Evolutionary conservation across 2,329 filamentous ascomycete species (phyloP).

Genomic region (Drechslerella dactyloides): DNA sequence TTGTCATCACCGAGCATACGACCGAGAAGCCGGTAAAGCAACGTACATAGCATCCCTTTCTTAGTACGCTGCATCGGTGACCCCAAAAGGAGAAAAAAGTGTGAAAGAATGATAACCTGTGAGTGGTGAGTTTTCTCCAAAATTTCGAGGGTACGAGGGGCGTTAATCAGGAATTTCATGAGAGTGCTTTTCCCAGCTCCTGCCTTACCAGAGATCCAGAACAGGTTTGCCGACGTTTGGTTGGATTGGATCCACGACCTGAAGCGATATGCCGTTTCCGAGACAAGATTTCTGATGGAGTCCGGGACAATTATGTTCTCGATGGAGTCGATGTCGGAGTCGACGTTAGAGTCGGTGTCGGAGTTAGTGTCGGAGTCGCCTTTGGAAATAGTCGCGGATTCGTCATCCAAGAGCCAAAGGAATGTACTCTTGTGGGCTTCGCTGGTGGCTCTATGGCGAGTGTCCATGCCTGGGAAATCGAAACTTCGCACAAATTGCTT

Average conservation of each 20-base stretch:
- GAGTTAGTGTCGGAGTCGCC: not conserved
- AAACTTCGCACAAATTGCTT: not conserved
- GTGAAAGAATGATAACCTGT: not conserved
- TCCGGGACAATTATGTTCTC: not conserved
- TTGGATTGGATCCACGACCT: not conserved
- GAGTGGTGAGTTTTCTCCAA: not conserved
- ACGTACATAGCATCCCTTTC: slow-evolving; percentile 2
- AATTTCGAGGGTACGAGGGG: not conserved
- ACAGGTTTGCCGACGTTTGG: slow-evolving; percentile 2
- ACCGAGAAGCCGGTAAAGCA: not conserved
- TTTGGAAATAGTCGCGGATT: not conserved
- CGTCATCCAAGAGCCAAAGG: not conserved
- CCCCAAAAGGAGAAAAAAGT: slow-evolving; percentile 3
- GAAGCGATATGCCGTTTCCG: not conserved
- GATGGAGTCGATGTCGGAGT: not conserved
- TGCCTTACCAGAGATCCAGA: not conserved
- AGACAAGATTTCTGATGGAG: not conserved
- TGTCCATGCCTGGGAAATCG: not conserved
- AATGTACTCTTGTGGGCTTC: not conserved
- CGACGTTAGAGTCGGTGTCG: not conserved
- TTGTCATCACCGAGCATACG: not conserved
- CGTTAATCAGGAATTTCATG: not conserved
- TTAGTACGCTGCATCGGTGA: slow-evolving; percentile 1
- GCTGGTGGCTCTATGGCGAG: not conserved
- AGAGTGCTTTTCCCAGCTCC: slow-evolving; percentile 1